phyloP scores from a whole-genome alignment of 768 basidiomycete species.

The Lentinula edodes region DNA sequence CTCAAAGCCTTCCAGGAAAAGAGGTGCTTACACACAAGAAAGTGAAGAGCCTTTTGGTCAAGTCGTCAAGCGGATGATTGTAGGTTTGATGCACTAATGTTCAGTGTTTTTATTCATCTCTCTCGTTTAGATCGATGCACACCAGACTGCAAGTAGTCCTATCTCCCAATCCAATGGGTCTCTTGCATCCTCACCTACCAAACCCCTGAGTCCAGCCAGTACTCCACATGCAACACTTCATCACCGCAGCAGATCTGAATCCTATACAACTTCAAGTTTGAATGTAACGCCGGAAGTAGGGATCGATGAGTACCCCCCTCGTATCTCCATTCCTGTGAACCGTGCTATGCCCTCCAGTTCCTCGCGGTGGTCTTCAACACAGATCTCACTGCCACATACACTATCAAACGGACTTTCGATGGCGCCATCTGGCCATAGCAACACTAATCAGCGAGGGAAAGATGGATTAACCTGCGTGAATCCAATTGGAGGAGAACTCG shows the following conservation, averaged over 20 bases:
- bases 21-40: constrained; percentile 10
- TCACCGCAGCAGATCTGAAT: not conserved
- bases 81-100: constrained; percentile 4
- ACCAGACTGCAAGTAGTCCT: not conserved
- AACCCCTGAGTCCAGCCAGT: not conserved
- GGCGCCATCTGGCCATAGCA: not conserved
- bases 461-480: not conserved
- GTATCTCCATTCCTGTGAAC: not conserved
- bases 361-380: not conserved
- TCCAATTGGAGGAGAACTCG: no score
- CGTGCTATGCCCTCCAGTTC: not conserved
- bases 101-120: not conserved
- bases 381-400: not conserved
- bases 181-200: not conserved
- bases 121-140: not conserved
- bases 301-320: not conserved
- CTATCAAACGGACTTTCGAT: not conserved
- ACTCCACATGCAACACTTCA: not conserved
- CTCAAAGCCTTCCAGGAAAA: constrained; percentile 14
- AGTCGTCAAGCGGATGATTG: constrained; percentile 19
- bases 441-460: not conserved
- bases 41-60: constrained; percentile 17
- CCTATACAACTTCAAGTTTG: not conserved
- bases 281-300: not conserved
- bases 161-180: constrained; percentile 2